These are phyloP conservation scores for Zygosaccharomyces gambellarensis DNA, from an alignment of 805 yeast species.

Conservation along the genomic window DNA sequence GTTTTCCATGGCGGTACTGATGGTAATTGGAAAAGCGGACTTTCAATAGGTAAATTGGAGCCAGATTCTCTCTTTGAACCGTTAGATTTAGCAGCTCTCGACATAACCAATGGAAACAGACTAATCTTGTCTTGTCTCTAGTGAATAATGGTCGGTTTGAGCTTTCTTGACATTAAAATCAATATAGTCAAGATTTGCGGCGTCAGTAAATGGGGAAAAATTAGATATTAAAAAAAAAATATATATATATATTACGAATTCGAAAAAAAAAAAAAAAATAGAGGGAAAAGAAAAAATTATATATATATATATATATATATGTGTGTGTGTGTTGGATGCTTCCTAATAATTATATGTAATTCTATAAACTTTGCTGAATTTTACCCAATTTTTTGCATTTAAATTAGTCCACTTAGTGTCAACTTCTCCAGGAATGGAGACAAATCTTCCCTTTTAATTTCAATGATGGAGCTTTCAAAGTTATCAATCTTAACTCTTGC, in stretches of 20 bases:
- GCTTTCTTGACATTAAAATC: background rate
- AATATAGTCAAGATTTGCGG: constrained; percentile 1
- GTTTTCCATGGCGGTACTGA: constrained; percentile 31
- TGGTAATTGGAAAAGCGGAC: constrained; percentile 22
- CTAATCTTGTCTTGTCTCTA: background rate
- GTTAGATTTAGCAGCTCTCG: background rate
- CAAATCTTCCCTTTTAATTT: constrained; percentile 81
- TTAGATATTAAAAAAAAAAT: background rate
- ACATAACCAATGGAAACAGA: background rate
- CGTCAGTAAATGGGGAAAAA: background rate
- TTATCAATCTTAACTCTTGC: constrained; percentile 90
- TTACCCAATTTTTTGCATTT: background rate
- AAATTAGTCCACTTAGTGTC: constrained; percentile 65
- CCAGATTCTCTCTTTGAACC: background rate
- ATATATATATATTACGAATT: background rate
- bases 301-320: too few relatives aligned
- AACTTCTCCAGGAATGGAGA: constrained; percentile 80
- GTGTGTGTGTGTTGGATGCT: too few relatives aligned
- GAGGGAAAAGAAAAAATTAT: background rate
- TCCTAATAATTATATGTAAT: background rate
- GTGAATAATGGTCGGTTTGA: background rate
- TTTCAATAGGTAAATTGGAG: background rate
- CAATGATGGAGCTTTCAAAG: constrained; percentile 90
- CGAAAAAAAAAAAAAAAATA: background rate
- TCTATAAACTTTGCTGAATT: background rate